A percentile compares a stretch with the other conserved stretches of the same genome.
Evolutionary conservation across 441 rosid genomes (phyloP).

Genomic region (Breynia disticha): DNA sequence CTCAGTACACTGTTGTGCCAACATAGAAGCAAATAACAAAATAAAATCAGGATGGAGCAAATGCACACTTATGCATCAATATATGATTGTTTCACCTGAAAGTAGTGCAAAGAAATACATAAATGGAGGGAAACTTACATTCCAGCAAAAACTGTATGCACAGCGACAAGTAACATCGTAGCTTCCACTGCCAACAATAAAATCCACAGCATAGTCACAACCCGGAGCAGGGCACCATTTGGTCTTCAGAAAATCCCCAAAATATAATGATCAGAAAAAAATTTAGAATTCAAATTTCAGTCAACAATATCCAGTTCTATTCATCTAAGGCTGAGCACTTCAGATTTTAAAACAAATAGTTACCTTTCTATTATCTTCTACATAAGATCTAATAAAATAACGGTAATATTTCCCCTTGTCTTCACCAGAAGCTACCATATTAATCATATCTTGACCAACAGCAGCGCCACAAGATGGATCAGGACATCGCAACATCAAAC

Average conservation of each 20-base stretch:
- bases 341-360: conserved; percentile 6
- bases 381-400: conserved; percentile 72
- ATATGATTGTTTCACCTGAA: not conserved
- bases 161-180: conserved; percentile 74
- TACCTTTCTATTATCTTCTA: conserved; percentile 95
- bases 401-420: conserved; percentile 61
- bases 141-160: conserved; percentile 85
- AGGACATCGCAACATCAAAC: conserved; percentile 85
- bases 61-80: not conserved
- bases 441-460: conserved; percentile 72
- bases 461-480: conserved; percentile 85
- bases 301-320: no score
- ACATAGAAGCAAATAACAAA: not conserved
- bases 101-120: no score
- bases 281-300: no score
- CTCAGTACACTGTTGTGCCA: conserved; percentile 66
- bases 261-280: not conserved
- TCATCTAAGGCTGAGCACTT: not conserved
- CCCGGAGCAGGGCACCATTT: conserved; percentile 99
- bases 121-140: conserved; percentile 46
- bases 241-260: conserved; percentile 41
- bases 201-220: conserved; percentile 77
- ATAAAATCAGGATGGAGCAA: not conserved
- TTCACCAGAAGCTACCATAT: conserved; percentile 44
- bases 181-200: conserved; percentile 61